Base-by-base conservation (phyloP, 2,329 filamentous ascomycete species). In the Paraphaeosphaeria minitans region DNA sequence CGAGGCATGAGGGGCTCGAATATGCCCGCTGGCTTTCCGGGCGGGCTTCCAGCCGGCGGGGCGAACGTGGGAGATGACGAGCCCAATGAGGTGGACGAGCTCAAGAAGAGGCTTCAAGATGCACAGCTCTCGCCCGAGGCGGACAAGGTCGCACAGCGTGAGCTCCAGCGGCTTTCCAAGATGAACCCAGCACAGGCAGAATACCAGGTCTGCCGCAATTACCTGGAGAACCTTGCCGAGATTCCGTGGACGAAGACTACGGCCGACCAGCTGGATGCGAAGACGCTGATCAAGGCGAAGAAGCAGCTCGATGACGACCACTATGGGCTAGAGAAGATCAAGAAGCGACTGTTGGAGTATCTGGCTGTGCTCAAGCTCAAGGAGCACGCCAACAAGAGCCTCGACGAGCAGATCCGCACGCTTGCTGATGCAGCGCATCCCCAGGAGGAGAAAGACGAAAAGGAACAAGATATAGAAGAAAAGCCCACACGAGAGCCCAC, bases 121-220 rank as follows among this genome's bases (percentile, higher is more conserved):
- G 93, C 94, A 0, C 87, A 89, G 63, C 83, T 99, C 43, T 90
- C 90, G 0, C 84, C 90, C 0, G 95, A 99, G 64, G 93, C 93
- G 7, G 85, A 89, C 61, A 97, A 95, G 79, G 87, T 96, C n/a
- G 94, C 93, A 1, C 90, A 96, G 58, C 86, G 93, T 54, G 95
- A 99, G 76, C 77, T 99, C 48, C 91, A 92, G 70, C 85, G 95
- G 22, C 79, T 99, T 61, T 91, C 91, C 70, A 97, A 97, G 81
- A 98, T 98, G 92, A 93, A 92, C 70, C 93, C 95, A 0, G 92
- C 92, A 52, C 95, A 98, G 73, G 94, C 96, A 39, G 95, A 99
- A 72, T 97, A 97, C 72, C 92, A 95, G 62, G 94, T 99, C 13
- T 92, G 91, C 65, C 84, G 94, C 64, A 96, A 93, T 51, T 99